A percentile compares a stretch with the other conserved stretches of the same genome.
phyloP scores from a whole-genome alignment of 805 yeast genomes.

The Tetrapisispora taiwanensis region DNA sequence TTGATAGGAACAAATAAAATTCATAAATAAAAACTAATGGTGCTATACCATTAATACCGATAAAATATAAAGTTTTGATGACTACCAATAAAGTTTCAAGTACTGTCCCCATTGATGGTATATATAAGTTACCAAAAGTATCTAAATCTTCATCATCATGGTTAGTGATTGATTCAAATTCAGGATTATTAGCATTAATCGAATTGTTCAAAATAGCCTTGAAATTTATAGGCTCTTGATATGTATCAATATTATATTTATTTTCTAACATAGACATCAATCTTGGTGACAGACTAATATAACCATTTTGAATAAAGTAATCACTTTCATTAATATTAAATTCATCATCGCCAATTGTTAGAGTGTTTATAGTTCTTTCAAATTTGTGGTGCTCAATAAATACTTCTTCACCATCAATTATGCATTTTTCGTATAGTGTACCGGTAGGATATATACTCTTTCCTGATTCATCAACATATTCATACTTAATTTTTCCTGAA shows the following conservation, averaged over 20 bases:
- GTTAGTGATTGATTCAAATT: background rate
- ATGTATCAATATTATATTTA: slow-evolving; percentile 2
- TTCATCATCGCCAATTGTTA: slow-evolving; percentile 5
- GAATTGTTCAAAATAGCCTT: background rate
- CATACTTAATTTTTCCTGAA: background rate
- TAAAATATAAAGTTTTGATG: background rate
- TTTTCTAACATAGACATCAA: slow-evolving; percentile 10
- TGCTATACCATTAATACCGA: slow-evolving; percentile 1
- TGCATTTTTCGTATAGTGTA: slow-evolving; percentile 15
- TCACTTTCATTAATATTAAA: slow-evolving; percentile 12
- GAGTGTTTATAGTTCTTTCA: slow-evolving; percentile 6
- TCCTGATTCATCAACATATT: slow-evolving; percentile 13
- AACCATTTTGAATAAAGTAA: slow-evolving; percentile 8
- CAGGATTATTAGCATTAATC: background rate
- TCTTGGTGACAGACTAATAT: slow-evolving; percentile 11
- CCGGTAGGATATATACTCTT: slow-evolving; percentile 10
- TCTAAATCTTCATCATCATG: background rate
- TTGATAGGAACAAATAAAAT: background rate
- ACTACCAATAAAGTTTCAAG: background rate
- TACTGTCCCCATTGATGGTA: background rate
- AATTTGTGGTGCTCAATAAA: slow-evolving; percentile 15
- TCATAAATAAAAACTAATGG: slow-evolving; percentile 2
- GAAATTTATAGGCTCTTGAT: background rate
- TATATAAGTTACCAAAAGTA: background rate
- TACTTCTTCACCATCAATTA: slow-evolving; percentile 16